Conservation (phyloP, 73 alveolate genomes). For the Breviolum minutum region DNA sequence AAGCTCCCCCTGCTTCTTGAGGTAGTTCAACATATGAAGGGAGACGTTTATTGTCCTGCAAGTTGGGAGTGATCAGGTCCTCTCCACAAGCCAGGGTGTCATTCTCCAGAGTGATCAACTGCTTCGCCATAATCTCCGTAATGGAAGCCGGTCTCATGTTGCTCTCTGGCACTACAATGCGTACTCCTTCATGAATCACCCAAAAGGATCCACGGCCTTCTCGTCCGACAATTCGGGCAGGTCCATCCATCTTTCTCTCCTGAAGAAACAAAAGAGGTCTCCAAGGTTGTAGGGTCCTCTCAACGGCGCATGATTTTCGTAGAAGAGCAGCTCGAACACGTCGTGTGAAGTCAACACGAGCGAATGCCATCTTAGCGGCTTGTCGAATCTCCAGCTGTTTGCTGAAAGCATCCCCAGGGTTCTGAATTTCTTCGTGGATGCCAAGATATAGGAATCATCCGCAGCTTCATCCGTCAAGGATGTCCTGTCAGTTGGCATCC, state of each 20-base stretch:
- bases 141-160: neutral
- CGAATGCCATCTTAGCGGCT: neutral
- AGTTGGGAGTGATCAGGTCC: neutral
- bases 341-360: neutral
- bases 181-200: slow-evolving; percentile 1
- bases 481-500: neutral
- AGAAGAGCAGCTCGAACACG: neutral
- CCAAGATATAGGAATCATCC: neutral
- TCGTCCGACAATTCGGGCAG: neutral
- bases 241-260: neutral
- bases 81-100: neutral
- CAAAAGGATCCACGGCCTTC: slow-evolving; percentile 7
- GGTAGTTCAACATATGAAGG: neutral
- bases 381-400: neutral
- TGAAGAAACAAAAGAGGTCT: neutral
- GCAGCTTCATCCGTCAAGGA: neutral
- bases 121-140: neutral
- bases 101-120: neutral
- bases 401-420: neutral
- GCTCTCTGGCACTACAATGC: neutral
- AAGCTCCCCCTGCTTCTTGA: neutral
- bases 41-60: neutral
- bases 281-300: neutral
- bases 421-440: neutral
- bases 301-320: neutral